Conservation (phyloP, 1,139 yeast species). For the Diutina ranongensis region DNA sequence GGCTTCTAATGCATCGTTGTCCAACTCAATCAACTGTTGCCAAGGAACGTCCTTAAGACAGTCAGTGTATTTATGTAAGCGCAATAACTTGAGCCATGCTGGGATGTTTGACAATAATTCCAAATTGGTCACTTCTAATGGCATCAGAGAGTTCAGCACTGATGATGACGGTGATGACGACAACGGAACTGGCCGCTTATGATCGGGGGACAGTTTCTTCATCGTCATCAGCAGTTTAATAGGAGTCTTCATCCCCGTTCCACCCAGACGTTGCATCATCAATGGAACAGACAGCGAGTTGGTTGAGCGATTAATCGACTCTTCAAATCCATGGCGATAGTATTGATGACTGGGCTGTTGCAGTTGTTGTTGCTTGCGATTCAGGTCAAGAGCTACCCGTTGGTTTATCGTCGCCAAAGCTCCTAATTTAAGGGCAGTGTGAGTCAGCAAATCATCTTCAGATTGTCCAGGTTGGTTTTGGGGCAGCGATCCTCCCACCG, state of each 20-base stretch:
- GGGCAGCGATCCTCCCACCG: constrained; percentile 9
- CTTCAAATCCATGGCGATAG: constrained; percentile 17
- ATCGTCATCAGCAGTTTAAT: constrained; percentile 6
- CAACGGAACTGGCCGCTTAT: constrained; percentile 10
- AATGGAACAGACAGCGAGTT: constrained; percentile 31
- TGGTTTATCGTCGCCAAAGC: constrained; percentile 55
- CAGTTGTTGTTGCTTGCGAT: constrained; percentile 22
- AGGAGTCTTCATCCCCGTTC: constrained; percentile 8
- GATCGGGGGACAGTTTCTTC: constrained; percentile 7
- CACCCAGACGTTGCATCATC: constrained; percentile 10
- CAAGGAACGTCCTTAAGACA: constrained; percentile 67
- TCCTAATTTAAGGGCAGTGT: constrained; percentile 40
- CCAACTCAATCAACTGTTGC: constrained; percentile 64
- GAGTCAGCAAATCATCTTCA: constrained; percentile 27
- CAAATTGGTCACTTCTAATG: constrained; percentile 52
- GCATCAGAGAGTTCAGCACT: constrained; percentile 22
- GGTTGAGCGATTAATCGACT: constrained; percentile 23
- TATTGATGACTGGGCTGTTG: constrained; percentile 10
- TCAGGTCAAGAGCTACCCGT: constrained; percentile 47
- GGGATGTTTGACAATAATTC: constrained; percentile 70
- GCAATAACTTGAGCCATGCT: constrained; percentile 79
- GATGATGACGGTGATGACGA: background rate
- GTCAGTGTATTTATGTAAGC: constrained; percentile 90
- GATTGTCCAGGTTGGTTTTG: constrained; percentile 8
- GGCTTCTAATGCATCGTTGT: constrained; percentile 57